These are phyloP conservation scores for Cercospora zeae-maydis DNA, from an alignment of 2,329 filamentous ascomycete genomes.

Conservation along the genomic window DNA sequence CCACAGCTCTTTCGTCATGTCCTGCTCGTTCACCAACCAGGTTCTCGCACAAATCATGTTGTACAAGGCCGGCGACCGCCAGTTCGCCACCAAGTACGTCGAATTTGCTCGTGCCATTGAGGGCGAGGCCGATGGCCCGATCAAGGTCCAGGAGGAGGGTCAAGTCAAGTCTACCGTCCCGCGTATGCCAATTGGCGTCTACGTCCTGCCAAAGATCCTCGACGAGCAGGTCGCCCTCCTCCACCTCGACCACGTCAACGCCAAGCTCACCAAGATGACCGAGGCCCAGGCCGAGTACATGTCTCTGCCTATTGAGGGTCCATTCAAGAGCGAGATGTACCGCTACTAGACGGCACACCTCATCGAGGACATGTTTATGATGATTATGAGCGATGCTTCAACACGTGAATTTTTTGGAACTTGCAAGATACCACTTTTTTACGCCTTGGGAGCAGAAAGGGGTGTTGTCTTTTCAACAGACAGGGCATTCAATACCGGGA, in stretches of 20 bases:
- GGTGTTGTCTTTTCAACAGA: conserved; percentile 25
- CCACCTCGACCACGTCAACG: conserved; percentile 90
- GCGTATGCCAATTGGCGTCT: conserved; percentile 80
- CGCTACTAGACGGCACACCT: conserved; percentile 58
- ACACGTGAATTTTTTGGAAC: conserved; percentile 23
- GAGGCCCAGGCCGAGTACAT: conserved; percentile 92
- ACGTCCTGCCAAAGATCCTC: conserved; percentile 96
- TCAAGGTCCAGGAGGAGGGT: conserved; percentile 48
- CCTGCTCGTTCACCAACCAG: conserved; percentile 99
- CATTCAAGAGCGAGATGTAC: conserved; percentile 94
- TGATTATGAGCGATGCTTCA: conserved; percentile 27
- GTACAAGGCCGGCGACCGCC: conserved; percentile 85
- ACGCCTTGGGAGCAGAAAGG: not conserved
- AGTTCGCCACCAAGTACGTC: conserved; percentile 87
- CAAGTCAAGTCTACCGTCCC: conserved; percentile 58
- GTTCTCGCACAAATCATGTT: conserved; percentile 98
- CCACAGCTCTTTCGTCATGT: conserved; percentile 99
- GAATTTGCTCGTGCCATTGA: conserved; percentile 67
- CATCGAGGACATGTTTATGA: conserved; percentile 13
- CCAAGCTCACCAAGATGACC: conserved; percentile 83
- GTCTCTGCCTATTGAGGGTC: conserved; percentile 77
- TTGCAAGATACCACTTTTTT: conserved; percentile 15
- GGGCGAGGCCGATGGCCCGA: conserved; percentile 30
- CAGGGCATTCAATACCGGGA: conserved; percentile 8
- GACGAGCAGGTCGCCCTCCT: conserved; percentile 97